Percentiles rank a stretch among this genome's conserved stretches.
phyloP scores from a whole-genome alignment of 2,329 filamentous ascomycete genomes.

The Phaeomoniella chlamydospora region DNA sequence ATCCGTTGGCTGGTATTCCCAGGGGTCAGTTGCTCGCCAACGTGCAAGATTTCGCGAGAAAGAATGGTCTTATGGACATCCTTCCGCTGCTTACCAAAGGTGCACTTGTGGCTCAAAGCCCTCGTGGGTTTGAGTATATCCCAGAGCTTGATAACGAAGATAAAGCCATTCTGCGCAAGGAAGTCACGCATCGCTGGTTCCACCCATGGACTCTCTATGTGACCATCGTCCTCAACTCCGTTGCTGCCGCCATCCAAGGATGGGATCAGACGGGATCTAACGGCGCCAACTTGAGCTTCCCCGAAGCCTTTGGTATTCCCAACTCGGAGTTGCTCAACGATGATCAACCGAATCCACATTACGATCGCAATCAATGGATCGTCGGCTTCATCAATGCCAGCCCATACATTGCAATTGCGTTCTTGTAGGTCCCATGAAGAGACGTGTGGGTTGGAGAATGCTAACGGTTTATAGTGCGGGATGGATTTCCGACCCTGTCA shows the following conservation, averaged over 20 bases:
- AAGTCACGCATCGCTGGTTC: slow-evolving; percentile 31
- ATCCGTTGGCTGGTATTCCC: slow-evolving; percentile 17
- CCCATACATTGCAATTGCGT: slow-evolving; percentile 37
- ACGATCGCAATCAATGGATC: slow-evolving; percentile 37
- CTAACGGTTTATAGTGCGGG: slow-evolving; percentile 37
- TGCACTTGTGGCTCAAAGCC: slow-evolving; percentile 60
- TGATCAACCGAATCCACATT: slow-evolving; percentile 16
- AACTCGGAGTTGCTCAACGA: slow-evolving; percentile 14
- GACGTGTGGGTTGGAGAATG: no score
- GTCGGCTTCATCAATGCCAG: slow-evolving; percentile 53
- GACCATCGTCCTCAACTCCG: slow-evolving; percentile 32
- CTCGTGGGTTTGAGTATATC: slow-evolving; percentile 46
- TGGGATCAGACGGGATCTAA: slow-evolving; percentile 37
- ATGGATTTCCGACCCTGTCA: slow-evolving; percentile 53
- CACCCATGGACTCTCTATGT: slow-evolving; percentile 33
- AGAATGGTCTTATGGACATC: slow-evolving; percentile 45
- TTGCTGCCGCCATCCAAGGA: slow-evolving; percentile 35
- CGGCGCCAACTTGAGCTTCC: slow-evolving; percentile 37
- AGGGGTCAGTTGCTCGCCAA: slow-evolving; percentile 14
- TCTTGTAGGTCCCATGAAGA: slow-evolving; percentile 27
- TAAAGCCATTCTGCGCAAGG: slow-evolving; percentile 23
- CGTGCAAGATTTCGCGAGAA: slow-evolving; percentile 27
- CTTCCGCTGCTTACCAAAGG: slow-evolving; percentile 49
- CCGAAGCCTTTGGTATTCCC: slow-evolving; percentile 29
- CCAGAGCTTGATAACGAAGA: slow-evolving; percentile 41